Conservation (phyloP, 306 rosid species). For the Hippophae gyantsensis region DNA sequence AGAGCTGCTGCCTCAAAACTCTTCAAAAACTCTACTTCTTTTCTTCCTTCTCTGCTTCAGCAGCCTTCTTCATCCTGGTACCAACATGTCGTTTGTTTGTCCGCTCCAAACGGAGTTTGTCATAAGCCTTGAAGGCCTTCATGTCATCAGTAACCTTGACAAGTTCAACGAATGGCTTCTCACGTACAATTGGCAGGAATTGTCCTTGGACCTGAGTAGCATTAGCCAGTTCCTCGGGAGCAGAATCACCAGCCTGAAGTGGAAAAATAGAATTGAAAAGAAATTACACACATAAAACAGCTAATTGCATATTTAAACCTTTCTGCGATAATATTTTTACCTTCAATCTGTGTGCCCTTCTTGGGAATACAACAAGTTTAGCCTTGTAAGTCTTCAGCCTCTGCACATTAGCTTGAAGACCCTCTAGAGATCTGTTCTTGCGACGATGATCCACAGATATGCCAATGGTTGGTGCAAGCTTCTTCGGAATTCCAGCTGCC, state of each 20-base stretch:
- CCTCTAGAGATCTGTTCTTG: slow-evolving; percentile 43
- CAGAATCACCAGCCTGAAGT: slow-evolving; percentile 42
- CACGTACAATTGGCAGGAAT: slow-evolving; percentile 40
- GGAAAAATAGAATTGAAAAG: neutral
- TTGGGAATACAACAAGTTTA: slow-evolving; percentile 64
- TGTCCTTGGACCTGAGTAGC: slow-evolving; percentile 50
- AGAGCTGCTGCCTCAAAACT: neutral
- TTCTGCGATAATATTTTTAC: slow-evolving; percentile 7
- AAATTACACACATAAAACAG: neutral
- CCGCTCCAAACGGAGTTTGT: slow-evolving; percentile 48
- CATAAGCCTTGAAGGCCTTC: slow-evolving; percentile 46
- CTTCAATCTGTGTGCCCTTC: slow-evolving; percentile 54
- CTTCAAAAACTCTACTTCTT: slow-evolving; percentile 28
- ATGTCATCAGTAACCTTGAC: slow-evolving; percentile 50
- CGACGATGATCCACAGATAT: slow-evolving; percentile 65
- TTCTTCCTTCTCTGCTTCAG: slow-evolving; percentile 58
- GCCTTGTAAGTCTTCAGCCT: slow-evolving; percentile 74
- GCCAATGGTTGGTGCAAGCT: slow-evolving; percentile 61
- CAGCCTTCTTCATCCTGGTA: slow-evolving; percentile 51
- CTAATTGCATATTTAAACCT: neutral
- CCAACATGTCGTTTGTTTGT: slow-evolving; percentile 41
- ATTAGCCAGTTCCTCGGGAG: slow-evolving; percentile 51
- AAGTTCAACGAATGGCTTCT: slow-evolving; percentile 43
- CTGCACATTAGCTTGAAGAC: slow-evolving; percentile 51
- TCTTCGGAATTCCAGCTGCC: slow-evolving; percentile 69